Base-by-base conservation (phyloP, 2,329 filamentous ascomycete species). In the Endocalyx cinctus region DNA sequence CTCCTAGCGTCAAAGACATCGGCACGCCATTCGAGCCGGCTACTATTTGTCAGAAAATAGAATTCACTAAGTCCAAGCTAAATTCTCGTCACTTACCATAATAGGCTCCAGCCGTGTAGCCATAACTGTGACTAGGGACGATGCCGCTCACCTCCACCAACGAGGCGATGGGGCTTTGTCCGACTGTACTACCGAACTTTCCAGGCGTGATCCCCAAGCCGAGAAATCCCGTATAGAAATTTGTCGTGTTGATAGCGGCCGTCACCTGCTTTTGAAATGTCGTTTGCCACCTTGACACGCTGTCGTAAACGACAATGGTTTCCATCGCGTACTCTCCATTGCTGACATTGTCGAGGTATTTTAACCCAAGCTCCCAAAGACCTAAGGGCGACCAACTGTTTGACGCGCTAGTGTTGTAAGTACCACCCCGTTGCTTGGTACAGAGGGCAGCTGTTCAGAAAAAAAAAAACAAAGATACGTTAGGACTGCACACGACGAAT, bases 61-160 rank as follows among this genome's bases (percentile, higher is more conserved):
- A 25, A n/a, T 13, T 6, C 16, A 11, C 25, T 30, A 12, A 15
- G 14, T 11, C 11, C 16, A 13, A 34, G n/a, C 7, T 22, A 26
- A 3, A n/a, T 20, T 33, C 18, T 7, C 12, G 16, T n/a, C 33
- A 58, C 72, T 55, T 62, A 80, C 79, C 70, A 50, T 87, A 87
- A 41, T 72, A 72, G n/a, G 82, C 82, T 12, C 84, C 84, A 25
- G 83, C 83, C 4, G 84, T 87, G 54, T 81, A 88, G 32, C 80
- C 82, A 52, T 84, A 87, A 26, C 80, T 84, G 41, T 85, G 69
- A 53, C 83, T 87, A 1, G 82, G 79, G 29, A 87, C 83, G 37
- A 61, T 63, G 7, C 73, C 72, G 36, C 72, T 67, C 10, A 69
- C 58, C 50, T 79, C 72, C 27, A 84, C 72, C 32, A 82, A 60